Conservation (phyloP, 306 rosid genomes). For the Vigna trinervia region DNA sequence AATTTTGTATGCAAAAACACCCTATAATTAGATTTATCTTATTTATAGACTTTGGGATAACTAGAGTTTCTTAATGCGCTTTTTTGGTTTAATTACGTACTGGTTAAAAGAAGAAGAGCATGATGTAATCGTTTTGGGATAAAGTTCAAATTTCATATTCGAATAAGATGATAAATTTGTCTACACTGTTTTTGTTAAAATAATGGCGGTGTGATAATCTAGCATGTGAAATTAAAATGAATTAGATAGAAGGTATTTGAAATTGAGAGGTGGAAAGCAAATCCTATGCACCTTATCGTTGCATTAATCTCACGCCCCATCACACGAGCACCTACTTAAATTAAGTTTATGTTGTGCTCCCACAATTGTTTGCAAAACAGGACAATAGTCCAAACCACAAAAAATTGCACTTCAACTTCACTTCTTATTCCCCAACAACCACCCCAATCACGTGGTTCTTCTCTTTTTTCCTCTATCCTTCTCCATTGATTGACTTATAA, state of each 20-base stretch:
- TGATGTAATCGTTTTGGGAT: no score
- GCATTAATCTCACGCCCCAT: constrained; percentile 33
- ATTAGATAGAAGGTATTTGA: not conserved
- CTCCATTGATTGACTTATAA: not conserved
- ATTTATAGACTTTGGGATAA: no score
- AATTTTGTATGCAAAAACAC: no score
- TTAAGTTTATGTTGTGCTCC: constrained; percentile 28
- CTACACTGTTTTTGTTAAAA: no score
- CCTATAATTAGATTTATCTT: no score
- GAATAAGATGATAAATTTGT: no score
- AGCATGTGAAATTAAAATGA: not conserved
- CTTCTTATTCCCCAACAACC: constrained; percentile 28
- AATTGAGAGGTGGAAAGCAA: constrained; percentile 27
- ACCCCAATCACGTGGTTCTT: constrained; percentile 35
- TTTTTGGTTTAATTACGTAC: no score
- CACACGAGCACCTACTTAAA: constrained; percentile 41
- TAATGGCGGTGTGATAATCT: not conserved
- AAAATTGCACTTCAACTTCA: not conserved
- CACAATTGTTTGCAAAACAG: constrained; percentile 29
- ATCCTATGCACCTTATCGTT: constrained; percentile 16
- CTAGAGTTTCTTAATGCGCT: no score
- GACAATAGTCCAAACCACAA: constrained; percentile 21
- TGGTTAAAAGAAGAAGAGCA: no score
- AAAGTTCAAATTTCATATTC: no score
- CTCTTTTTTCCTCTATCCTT: constrained; percentile 5